Evolutionary conservation across 116 monocot genomes (phyloP).

Genomic region (Thalassia testudinum): DNA sequence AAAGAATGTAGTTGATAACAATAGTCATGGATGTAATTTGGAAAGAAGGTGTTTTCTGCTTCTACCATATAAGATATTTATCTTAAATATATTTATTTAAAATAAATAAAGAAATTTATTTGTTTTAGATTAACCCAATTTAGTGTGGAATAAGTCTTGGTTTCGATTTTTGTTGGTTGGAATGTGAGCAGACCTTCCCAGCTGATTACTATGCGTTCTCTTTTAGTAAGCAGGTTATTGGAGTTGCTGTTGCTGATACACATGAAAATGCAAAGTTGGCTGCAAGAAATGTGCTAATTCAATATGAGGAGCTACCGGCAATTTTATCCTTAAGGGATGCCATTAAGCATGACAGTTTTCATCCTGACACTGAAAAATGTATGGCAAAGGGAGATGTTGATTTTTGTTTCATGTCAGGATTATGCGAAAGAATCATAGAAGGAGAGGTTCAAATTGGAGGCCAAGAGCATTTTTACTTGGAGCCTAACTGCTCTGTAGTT

Average conservation of each 20-base stretch:
- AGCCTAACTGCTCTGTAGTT: constrained; percentile 66
- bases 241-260: constrained; percentile 89
- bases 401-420: constrained; percentile 42
- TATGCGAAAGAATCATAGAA: constrained; percentile 73
- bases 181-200: no score
- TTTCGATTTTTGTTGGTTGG: no score
- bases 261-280: constrained; percentile 91
- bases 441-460: constrained; percentile 93
- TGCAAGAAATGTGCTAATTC: constrained; percentile 53
- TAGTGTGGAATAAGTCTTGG: no score
- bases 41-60: background rate
- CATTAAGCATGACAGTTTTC: constrained; percentile 41
- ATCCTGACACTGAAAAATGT: constrained; percentile 50
- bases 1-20: no score
- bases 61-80: background rate
- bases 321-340: constrained; percentile 82
- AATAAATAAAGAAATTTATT: no score
- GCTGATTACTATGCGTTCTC: no score
- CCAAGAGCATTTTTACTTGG: constrained; percentile 98
- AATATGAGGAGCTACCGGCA: constrained; percentile 68
- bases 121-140: no score
- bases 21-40: no score
- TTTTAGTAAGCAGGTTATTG: constrained; percentile 57
- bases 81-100: no score
- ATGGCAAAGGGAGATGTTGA: constrained; percentile 70